Base-by-base conservation (phyloP, 768 basidiomycete species). In the Tylopilus sp. region DNA sequence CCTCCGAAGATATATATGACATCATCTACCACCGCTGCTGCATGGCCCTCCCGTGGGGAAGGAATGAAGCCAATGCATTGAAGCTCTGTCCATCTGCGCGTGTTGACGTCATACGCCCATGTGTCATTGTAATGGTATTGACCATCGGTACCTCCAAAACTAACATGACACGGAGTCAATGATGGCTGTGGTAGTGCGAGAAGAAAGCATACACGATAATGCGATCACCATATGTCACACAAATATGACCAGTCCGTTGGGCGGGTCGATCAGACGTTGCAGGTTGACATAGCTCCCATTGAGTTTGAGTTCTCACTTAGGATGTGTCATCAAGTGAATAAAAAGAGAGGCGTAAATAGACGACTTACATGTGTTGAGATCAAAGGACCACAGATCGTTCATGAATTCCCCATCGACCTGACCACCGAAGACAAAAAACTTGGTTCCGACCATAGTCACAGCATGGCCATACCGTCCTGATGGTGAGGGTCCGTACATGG, bases 71-170 rank as follows among this genome's bases (percentile, higher is more conserved):
- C 97, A 53, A 97, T 98, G 71, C 95, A 98, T 19, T 87, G 84
- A 34, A 99, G 75, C 67, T 99, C 97, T 4, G 87, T 80, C 97
- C 97, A 99, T 41, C 72, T 81, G 49, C 81, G 78, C 0, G 91
- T 87, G 34, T 76, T 78, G 46, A 93, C 74, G 68, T 96, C 92
- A 71, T 90, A 98, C 2, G 85, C 79, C 97, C 97, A 99, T 8
- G 94, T 98, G 67, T 99, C 97, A 70, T 98, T 99, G 74, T 99
- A 99, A 67, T 98, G 97, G 71, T 89, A 98, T 66, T 87, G 85
- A n/a, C 95, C 95, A 66, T 99, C 97, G 13, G 97, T 99, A 43
- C 97, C 97, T 29, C 97, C 97, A 61, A 99, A 98, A 45, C 91
- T 95, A 49, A 34, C 11, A 49, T 29, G 56, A 45, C n/a, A 49